Conservation (phyloP, 257 asterid genomes). For the Petunia secreta region DNA sequence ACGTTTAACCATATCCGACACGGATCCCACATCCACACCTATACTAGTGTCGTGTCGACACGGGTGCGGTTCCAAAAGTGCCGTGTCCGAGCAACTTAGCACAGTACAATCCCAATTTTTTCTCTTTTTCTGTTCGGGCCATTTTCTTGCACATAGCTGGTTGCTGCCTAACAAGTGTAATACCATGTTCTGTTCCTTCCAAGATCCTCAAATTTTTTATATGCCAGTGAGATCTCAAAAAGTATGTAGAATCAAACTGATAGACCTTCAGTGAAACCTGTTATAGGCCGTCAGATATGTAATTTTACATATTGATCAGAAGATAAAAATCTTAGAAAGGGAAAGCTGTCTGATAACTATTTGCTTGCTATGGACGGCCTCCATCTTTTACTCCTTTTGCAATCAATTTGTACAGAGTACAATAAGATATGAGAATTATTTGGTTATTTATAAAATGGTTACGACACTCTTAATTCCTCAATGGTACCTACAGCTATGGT, state of each 20-base stretch:
- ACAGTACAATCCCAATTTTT: background rate
- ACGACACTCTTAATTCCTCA: background rate
- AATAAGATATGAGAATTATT: conserved; percentile 11
- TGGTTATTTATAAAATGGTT: background rate
- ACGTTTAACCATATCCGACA: too few relatives aligned
- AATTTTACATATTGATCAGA: background rate
- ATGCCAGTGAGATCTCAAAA: background rate
- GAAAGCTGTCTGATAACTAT: background rate
- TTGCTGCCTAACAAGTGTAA: background rate
- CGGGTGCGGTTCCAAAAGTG: too few relatives aligned
- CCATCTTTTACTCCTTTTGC: conserved; percentile 3
- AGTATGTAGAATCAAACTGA: background rate
- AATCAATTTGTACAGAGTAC: background rate
- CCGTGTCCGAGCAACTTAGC: background rate
- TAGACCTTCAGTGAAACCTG: background rate
- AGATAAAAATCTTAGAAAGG: background rate
- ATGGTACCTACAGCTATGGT: background rate
- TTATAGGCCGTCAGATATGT: background rate
- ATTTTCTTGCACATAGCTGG: conserved; percentile 11
- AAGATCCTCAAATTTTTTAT: background rate
- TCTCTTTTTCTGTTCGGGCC: background rate
- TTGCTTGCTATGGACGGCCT: background rate
- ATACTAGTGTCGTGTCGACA: too few relatives aligned
- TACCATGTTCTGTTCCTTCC: background rate
- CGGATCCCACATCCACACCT: too few relatives aligned